Conservation (phyloP, 1,284 basidiomycete genomes). For the Rugosomyces carneus region DNA sequence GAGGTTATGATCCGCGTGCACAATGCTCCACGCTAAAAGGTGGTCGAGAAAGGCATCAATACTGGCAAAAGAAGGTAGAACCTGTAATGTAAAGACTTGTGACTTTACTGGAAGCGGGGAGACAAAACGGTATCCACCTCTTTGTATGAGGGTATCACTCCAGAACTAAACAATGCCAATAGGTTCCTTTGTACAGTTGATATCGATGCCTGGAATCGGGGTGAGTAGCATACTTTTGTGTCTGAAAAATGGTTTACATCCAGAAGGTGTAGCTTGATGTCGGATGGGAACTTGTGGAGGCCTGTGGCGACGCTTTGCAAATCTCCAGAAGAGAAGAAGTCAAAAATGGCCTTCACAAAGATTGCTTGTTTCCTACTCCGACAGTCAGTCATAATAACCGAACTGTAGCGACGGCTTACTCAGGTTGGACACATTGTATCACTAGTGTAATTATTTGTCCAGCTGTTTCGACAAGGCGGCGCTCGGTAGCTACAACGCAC, state of each 20-base stretch:
- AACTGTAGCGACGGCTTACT: constrained; percentile 42
- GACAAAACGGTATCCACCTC: constrained; percentile 46
- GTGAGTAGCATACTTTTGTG: neutral
- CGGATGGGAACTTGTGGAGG: constrained; percentile 39
- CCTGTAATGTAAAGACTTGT: constrained; percentile 29
- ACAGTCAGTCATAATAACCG: constrained; percentile 7
- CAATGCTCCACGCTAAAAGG: constrained; percentile 56
- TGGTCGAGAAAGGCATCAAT: constrained; percentile 45
- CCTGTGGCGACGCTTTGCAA: constrained; percentile 50
- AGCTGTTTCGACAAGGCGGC: constrained; percentile 58
- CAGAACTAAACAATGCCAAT: constrained; percentile 61
- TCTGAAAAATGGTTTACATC: constrained; percentile 27
- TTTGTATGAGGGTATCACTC: constrained; percentile 54
- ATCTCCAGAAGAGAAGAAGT: constrained; percentile 58
- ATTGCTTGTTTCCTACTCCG: constrained; percentile 48
- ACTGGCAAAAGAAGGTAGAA: constrained; percentile 40
- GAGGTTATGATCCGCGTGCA: constrained; percentile 40
- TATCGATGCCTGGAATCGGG: constrained; percentile 35
- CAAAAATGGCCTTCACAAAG: constrained; percentile 47
- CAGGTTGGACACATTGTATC: constrained; percentile 52
- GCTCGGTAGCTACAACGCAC: constrained; percentile 47
- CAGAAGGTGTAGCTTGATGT: constrained; percentile 38
- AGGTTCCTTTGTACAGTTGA: constrained; percentile 51
- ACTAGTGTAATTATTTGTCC: constrained; percentile 66
- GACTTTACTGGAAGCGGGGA: constrained; percentile 3